phyloP scores from a whole-genome alignment of 2,329 filamentous ascomycete species.

The Leptographium wingfieldii region DNA sequence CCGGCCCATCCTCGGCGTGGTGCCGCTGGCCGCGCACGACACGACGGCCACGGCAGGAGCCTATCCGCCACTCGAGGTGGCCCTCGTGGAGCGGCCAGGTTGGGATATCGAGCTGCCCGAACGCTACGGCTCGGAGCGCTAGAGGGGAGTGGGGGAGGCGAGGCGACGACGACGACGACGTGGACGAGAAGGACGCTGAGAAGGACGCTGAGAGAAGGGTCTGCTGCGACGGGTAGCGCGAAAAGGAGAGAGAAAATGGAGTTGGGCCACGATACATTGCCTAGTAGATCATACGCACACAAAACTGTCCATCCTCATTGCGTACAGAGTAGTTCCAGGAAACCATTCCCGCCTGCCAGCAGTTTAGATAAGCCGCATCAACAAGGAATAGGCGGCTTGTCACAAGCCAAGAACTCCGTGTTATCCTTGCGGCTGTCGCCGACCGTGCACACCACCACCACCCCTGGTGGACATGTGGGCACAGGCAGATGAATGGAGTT shows the following conservation, averaged over 20 bases:
- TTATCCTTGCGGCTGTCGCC: neutral
- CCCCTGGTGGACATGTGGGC: no score
- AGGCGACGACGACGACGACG: neutral
- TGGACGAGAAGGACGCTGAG: no score
- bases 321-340: no score
- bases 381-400: no score
- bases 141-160: neutral
- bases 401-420: neutral
- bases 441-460: neutral
- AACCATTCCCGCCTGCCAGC: no score
- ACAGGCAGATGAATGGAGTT: neutral
- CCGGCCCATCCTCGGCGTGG: constrained; percentile 72
- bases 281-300: no score
- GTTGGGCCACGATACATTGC: no score
- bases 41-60: neutral
- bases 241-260: no score
- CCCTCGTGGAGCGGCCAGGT: constrained; percentile 72
- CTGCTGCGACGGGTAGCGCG: neutral
- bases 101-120: constrained; percentile 72
- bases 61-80: constrained; percentile 53
- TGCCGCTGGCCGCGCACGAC: constrained; percentile 23
- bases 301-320: no score
- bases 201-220: neutral
- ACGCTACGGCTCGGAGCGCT: constrained; percentile 34
- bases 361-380: no score